A percentile compares a stretch with the other conserved stretches of the same genome.
Conservation (phyloP, 345 rosid genomes). For the Citrus sinensis region DNA sequence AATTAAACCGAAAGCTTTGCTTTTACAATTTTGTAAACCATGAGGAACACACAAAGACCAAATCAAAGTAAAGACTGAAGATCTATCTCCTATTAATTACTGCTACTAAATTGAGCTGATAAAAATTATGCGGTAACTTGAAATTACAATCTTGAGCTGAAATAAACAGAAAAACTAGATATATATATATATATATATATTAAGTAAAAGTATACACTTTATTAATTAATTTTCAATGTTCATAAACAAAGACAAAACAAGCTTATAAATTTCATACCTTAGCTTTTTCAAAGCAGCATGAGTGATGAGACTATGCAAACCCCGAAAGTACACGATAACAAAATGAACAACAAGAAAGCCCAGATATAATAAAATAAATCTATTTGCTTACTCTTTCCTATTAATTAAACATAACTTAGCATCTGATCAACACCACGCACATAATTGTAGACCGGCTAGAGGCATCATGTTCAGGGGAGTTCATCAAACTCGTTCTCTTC, state of each 20-base stretch:
- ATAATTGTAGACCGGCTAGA: neutral
- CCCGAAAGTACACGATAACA: neutral
- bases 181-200: too few relatives aligned
- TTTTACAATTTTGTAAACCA: neutral
- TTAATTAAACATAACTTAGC: neutral
- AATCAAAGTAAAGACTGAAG: neutral
- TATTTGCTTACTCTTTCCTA: neutral
- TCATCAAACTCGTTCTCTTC: slow-evolving; percentile 14
- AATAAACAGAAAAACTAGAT: neutral
- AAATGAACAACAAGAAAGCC: neutral
- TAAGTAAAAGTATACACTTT: neutral
- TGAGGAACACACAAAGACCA: neutral
- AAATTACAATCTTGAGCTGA: neutral
- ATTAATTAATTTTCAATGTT: neutral
- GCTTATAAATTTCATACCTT: neutral
- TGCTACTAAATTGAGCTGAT: too few relatives aligned
- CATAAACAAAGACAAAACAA: slow-evolving; percentile 3
- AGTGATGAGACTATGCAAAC: slow-evolving; percentile 10
- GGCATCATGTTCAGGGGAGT: neutral
- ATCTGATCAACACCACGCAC: slow-evolving; percentile 3
- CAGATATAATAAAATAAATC: slow-evolving; percentile 3
- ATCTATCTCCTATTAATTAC: too few relatives aligned
- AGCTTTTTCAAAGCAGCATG: slow-evolving; percentile 6
- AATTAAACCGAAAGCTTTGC: neutral
- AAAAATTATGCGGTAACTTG: neutral